Evolutionary conservation across 2,329 filamentous ascomycete species (phyloP), one percentile per base, ranked within the genome.

Genomic region (Claviceps sp.): DNA sequence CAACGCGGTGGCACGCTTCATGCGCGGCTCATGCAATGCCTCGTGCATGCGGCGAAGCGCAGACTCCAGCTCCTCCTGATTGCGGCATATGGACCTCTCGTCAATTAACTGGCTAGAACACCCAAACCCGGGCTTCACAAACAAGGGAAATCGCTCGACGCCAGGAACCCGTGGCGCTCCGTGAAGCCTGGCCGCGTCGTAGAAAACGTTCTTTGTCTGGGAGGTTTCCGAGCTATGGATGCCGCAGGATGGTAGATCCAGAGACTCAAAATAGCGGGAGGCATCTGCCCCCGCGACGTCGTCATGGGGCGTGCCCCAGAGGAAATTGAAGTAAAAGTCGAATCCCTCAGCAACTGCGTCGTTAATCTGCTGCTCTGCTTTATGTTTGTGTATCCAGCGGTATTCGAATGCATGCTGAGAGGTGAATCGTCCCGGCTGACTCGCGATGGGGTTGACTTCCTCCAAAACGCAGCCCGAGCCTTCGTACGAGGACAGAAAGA

Each of bases 281-380:
- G 38, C 48, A 3, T 13, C 5, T 2, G 24, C 3, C 11, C 48
- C 48, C 3, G 48, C 48, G 13, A 44, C 38, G 1, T 24, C n/a
- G 26, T 50, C 48, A 22, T 50, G 26, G 9, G 7, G 40, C 24
- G 26, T 22, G n/a, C 48, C 48, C 48, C 48, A 50, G 34, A 50
- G 38, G 9, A 50, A 37, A n/a, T 44, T 50, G n/a, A 44, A 43
- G 41, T 50, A 50, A n/a, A 50, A 44, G 48, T 50, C 48, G 4
- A 50, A 50, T 13, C 41, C 41, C 22, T 50, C 41, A 34, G 48
- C 41, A 14, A 45, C 41, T 2, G 48, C 48, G 5, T 20, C 48
- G 16, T 45, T 30, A 20, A 50, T 45, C 24, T 50, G n/a, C 37
- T 50, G 40, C 30, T 44, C 22, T 11, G 26, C 48, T 20, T 14